Evolutionary conservation across 768 basidiomycete genomes (phyloP).

Genomic region (Boletus coccyginus): DNA sequence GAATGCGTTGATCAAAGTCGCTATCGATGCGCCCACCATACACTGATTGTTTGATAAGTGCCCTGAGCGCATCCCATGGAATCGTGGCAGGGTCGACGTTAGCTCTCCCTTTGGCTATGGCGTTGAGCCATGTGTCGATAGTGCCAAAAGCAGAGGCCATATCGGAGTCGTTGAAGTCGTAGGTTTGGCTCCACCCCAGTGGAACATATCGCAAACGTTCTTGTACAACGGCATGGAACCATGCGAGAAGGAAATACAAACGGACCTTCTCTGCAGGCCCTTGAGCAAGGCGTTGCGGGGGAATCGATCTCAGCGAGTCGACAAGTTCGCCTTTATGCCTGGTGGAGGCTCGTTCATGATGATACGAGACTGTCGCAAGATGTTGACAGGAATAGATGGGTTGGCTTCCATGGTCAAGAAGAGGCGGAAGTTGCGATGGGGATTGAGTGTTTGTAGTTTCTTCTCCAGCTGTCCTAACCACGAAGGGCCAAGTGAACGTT

Average conservation of each 20-base stretch:
- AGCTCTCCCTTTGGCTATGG: conserved; percentile 79
- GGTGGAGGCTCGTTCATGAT: conserved; percentile 99
- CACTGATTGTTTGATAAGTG: conserved; percentile 91
- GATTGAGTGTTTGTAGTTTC: conserved; percentile 87
- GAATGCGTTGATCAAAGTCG: conserved; percentile 89
- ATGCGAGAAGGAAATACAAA: conserved; percentile 93
- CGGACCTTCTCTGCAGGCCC: conserved; percentile 93
- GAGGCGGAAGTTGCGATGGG: conserved; percentile 89
- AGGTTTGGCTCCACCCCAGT: conserved; percentile 93
- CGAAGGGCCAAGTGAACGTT: conserved; percentile 92
- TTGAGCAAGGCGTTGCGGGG: conserved; percentile 66
- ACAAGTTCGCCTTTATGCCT: conserved; percentile 92
- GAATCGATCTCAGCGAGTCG: conserved; percentile 79
- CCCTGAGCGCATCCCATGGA: conserved; percentile 94
- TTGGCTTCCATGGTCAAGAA: conserved; percentile 99
- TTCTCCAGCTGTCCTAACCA: conserved; percentile 98
- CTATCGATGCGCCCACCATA: conserved; percentile 95
- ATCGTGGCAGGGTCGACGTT: conserved; percentile 91
- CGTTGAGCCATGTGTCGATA: conserved; percentile 86
- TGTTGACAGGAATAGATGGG: conserved; percentile 92
- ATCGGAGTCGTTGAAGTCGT: conserved; percentile 99
- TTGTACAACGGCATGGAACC: conserved; percentile 99
- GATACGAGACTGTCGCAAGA: conserved; percentile 91
- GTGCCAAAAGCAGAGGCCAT: conserved; percentile 89
- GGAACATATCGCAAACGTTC: conserved; percentile 96